Evolutionary conservation across 169 alveolate species (phyloP).

Genomic region (Cryptosporidium meleagridis): DNA sequence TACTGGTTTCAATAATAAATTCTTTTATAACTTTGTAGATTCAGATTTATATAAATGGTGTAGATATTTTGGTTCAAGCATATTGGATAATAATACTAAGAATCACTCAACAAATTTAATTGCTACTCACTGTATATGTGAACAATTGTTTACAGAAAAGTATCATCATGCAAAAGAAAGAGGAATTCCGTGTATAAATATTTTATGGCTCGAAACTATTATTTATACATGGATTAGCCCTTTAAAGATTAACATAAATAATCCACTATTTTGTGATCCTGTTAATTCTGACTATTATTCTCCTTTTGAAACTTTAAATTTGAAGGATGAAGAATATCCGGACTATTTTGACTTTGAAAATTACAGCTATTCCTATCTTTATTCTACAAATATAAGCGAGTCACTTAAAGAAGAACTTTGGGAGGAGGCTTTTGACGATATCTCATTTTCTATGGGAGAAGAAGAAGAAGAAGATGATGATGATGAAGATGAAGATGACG

Average conservation of each 20-base stretch:
- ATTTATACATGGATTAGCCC: slow-evolving; percentile 66
- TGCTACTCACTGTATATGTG: slow-evolving; percentile 68
- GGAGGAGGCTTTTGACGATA: slow-evolving; percentile 59
- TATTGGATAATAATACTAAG: background rate
- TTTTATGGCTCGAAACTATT: slow-evolving; percentile 50
- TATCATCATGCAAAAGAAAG: slow-evolving; percentile 42
- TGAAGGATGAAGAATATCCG: background rate
- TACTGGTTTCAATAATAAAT: slow-evolving; percentile 61
- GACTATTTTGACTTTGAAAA: background rate
- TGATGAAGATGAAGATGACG: background rate
- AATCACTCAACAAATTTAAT: background rate
- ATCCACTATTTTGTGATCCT: slow-evolving; percentile 10
- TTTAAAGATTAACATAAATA: background rate
- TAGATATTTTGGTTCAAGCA: slow-evolving; percentile 29
- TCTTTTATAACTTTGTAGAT: slow-evolving; percentile 12
- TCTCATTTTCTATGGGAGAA: slow-evolving; percentile 14
- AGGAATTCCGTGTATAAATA: slow-evolving; percentile 44
- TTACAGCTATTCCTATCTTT: slow-evolving; percentile 13
- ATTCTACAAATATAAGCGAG: background rate
- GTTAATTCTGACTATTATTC: slow-evolving; percentile 7
- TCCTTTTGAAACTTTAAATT: slow-evolving; percentile 28
- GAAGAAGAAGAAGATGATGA: background rate
- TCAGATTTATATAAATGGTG: slow-evolving; percentile 63
- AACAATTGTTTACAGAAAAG: slow-evolving; percentile 49
- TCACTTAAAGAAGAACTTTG: slow-evolving; percentile 16